Evolutionary conservation across 2,329 filamentous ascomycete genomes (phyloP).

Genomic region (Aspergillus niger): DNA sequence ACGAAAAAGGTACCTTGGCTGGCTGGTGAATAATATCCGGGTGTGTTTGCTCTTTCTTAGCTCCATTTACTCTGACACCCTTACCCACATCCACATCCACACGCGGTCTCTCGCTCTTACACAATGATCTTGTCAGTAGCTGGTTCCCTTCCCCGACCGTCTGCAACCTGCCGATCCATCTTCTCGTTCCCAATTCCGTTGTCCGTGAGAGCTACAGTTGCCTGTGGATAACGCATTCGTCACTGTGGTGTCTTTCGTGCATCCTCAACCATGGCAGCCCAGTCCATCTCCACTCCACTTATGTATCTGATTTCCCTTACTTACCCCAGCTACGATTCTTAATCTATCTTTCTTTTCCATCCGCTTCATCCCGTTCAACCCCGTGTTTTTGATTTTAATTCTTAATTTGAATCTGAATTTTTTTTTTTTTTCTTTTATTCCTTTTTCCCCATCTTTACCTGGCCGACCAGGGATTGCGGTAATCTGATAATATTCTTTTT

Average conservation of each 20-base stretch:
- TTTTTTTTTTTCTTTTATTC: slow-evolving; percentile 5
- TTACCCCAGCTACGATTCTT: slow-evolving; percentile 12
- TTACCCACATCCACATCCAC: background rate
- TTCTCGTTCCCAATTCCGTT: slow-evolving; percentile 18
- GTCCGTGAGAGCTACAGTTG: slow-evolving; percentile 8
- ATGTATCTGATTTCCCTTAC: slow-evolving; percentile 29
- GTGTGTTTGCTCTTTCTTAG: background rate
- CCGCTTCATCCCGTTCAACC: background rate
- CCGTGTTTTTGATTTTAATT: slow-evolving; percentile 7
- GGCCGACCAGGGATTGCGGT: background rate
- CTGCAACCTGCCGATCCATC: slow-evolving; percentile 18
- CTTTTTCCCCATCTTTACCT: slow-evolving; percentile 8
- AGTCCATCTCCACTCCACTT: slow-evolving; percentile 23
- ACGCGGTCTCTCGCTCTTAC: slow-evolving; percentile 2
- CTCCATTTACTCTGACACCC: background rate
- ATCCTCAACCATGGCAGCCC: slow-evolving; percentile 21
- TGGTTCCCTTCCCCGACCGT: slow-evolving; percentile 11
- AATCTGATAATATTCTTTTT: slow-evolving; percentile 2
- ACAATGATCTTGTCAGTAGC: slow-evolving; percentile 18
- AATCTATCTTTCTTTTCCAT: slow-evolving; percentile 8
- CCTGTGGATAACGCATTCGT: slow-evolving; percentile 29
- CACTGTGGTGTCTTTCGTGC: slow-evolving; percentile 29
- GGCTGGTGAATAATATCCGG: background rate
- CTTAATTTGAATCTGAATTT: background rate
- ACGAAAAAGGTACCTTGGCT: background rate